Percentiles rank a stretch among this genome's conserved stretches.
Evolutionary conservation across 441 rosid species (phyloP).

Genomic region (Theobroma grandiflorum): DNA sequence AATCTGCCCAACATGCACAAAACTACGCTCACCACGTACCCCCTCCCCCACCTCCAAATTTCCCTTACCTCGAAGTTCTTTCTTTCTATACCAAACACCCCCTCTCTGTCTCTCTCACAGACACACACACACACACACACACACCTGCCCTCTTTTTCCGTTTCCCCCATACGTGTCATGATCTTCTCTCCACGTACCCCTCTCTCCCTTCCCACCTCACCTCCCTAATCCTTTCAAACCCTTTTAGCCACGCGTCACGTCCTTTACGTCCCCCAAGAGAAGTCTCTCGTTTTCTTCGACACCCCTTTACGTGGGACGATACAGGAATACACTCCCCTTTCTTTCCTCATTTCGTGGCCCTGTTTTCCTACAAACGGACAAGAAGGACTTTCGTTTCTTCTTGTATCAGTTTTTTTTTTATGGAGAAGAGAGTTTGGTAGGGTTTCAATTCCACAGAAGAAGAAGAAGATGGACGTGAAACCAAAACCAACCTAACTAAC

Average conservation of each 20-base stretch:
- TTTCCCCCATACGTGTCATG: not conserved
- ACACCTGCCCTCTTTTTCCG: not conserved
- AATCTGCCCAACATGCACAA: not conserved
- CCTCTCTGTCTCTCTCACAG: not conserved
- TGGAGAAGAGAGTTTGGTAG: not conserved
- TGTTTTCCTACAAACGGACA: not conserved
- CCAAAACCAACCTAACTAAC: conserved; percentile 5
- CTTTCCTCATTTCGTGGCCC: not conserved
- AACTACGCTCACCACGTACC: not conserved
- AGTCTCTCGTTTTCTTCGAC: not conserved
- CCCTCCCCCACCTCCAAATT: not conserved
- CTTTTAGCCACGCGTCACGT: not conserved
- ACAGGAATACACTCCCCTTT: not conserved
- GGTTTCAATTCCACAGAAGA: conserved; percentile 5
- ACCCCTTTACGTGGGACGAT: not conserved
- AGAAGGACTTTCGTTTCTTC: not conserved
- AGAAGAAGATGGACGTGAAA: not conserved
- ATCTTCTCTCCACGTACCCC: not conserved
- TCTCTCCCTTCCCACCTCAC: not conserved
- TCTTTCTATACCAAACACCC: not conserved
- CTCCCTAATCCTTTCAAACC: not conserved
- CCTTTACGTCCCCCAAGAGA: not conserved
- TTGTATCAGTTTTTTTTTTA: too few relatives aligned
- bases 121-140: too few relatives aligned
- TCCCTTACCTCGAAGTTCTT: not conserved